Evolutionary conservation across 1,284 basidiomycete genomes (phyloP).

Genomic region (Leccinum fuscescens): DNA sequence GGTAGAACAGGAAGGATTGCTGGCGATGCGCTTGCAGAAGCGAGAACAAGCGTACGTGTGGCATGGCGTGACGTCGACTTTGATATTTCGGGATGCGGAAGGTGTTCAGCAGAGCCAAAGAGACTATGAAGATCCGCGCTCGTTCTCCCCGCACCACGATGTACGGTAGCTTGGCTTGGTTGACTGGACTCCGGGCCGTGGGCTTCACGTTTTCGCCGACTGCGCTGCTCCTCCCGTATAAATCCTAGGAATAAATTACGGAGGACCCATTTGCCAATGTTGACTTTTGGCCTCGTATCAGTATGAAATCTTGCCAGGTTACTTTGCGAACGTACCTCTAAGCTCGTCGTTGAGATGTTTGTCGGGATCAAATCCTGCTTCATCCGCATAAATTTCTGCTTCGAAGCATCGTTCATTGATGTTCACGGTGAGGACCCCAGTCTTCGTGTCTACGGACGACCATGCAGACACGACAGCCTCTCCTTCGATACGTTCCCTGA

Average conservation of each 20-base stretch:
- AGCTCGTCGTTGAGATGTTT: constrained; percentile 72
- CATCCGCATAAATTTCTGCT: constrained; percentile 93
- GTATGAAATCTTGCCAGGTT: constrained; percentile 9
- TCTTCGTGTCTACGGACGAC: constrained; percentile 88
- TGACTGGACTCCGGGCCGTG: constrained; percentile 21
- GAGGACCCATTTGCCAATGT: constrained; percentile 78
- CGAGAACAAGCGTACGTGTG: constrained; percentile 23
- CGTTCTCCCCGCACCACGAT: constrained; percentile 28
- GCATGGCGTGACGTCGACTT: constrained; percentile 13
- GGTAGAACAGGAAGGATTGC: constrained; percentile 55
- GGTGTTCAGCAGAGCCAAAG: constrained; percentile 26
- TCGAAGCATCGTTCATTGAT: constrained; percentile 88
- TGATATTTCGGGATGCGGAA: constrained; percentile 33
- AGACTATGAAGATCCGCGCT: constrained; percentile 32
- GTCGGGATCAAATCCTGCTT: constrained; percentile 66
- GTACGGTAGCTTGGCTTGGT: constrained; percentile 14
- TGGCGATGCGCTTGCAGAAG: constrained; percentile 42
- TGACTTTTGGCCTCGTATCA: constrained; percentile 49
- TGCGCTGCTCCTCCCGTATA: constrained; percentile 60
- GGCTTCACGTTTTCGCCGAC: constrained; percentile 38
- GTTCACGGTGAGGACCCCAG: constrained; percentile 86
- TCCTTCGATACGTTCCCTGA: constrained; percentile 87
- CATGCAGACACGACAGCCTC: constrained; percentile 85
- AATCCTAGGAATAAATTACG: constrained; percentile 73
- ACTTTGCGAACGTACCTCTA: constrained; percentile 56